phyloP scores from a whole-genome alignment of 2,329 filamentous ascomycete species.

The Apiospora marii region DNA sequence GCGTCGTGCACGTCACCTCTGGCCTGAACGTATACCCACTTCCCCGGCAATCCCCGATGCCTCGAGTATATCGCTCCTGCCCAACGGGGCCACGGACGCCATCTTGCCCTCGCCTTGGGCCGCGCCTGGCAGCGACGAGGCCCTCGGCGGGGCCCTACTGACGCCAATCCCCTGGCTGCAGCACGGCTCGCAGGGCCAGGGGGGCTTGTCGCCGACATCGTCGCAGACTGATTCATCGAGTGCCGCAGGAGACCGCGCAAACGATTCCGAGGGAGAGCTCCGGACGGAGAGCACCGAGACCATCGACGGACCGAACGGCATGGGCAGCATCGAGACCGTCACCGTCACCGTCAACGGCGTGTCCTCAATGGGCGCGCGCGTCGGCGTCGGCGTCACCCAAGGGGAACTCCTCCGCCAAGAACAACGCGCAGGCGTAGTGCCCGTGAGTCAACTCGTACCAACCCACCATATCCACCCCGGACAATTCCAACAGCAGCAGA shows the following conservation, averaged over 20 bases:
- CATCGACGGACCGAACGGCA: conserved; percentile 81
- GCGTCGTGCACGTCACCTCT: conserved; percentile 89
- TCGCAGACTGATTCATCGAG: conserved; percentile 16
- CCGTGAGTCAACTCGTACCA: conserved; percentile 66
- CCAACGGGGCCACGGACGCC: conserved; percentile 68
- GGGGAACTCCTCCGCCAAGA: conserved; percentile 87
- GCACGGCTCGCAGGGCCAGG: conserved; percentile 37
- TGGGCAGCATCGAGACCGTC: conserved; percentile 82
- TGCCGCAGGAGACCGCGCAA: conserved; percentile 35
- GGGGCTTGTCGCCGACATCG: conserved; percentile 33
- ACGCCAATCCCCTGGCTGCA: conserved; percentile 93
- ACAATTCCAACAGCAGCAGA: conserved; percentile 28
- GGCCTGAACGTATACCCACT: conserved; percentile 83
- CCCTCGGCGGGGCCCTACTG: conserved; percentile 85
- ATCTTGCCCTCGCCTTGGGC: conserved; percentile 47
- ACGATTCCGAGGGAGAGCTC: conserved; percentile 65
- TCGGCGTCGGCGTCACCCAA: conserved; percentile 72
- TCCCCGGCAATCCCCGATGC: conserved; percentile 70
- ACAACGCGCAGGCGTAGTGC: conserved; percentile 81
- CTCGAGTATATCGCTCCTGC: conserved; percentile 57
- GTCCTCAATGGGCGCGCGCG: conserved; percentile 57
- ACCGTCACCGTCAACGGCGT: conserved; percentile 78
- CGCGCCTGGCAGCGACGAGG: conserved; percentile 82
- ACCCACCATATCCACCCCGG: conserved; percentile 42
- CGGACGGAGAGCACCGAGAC: conserved; percentile 80